These are phyloP conservation scores for Peronospora destructor DNA, from an alignment of 352 stramenopile species.

Conservation along the genomic window DNA sequence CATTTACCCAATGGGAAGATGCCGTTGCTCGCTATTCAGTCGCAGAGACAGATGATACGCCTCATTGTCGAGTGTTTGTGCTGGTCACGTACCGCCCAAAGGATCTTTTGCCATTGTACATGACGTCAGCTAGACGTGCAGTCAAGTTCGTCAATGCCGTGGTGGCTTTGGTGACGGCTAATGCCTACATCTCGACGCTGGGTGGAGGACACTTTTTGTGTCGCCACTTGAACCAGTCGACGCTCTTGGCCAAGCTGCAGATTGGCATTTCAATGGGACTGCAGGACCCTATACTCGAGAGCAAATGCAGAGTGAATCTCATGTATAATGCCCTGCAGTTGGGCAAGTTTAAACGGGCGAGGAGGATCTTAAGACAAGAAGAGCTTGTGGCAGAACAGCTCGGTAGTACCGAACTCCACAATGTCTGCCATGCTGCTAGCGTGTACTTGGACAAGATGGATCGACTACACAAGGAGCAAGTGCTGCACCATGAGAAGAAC, in stretches of 20 bases:
- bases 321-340: slow-evolving; percentile 73
- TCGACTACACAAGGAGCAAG: slow-evolving; percentile 47
- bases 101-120: slow-evolving; percentile 46
- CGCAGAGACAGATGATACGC: background rate
- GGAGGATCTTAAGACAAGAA: slow-evolving; percentile 46
- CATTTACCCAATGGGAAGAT: slow-evolving; percentile 22
- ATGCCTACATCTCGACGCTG: slow-evolving; percentile 80
- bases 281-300: slow-evolving; percentile 65
- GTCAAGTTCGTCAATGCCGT: slow-evolving; percentile 62
- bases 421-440: slow-evolving; percentile 50
- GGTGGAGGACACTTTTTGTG: slow-evolving; percentile 77
- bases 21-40: slow-evolving; percentile 15
- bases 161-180: slow-evolving; percentile 69
- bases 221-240: slow-evolving; percentile 60
- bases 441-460: slow-evolving; percentile 70
- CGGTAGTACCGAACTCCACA: slow-evolving; percentile 46
- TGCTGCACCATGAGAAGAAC: slow-evolving; percentile 27
- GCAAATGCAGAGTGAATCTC: slow-evolving; percentile 77
- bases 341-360: slow-evolving; percentile 53
- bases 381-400: slow-evolving; percentile 38
- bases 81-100: slow-evolving; percentile 45
- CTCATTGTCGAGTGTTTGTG: slow-evolving; percentile 9
- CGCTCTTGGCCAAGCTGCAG: slow-evolving; percentile 67
- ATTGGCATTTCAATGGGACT: slow-evolving; percentile 71
- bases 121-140: slow-evolving; percentile 54